Evolutionary conservation across 495 filamentous ascomycete species (phyloP).

Genomic region (Sordaria brevicollis): DNA sequence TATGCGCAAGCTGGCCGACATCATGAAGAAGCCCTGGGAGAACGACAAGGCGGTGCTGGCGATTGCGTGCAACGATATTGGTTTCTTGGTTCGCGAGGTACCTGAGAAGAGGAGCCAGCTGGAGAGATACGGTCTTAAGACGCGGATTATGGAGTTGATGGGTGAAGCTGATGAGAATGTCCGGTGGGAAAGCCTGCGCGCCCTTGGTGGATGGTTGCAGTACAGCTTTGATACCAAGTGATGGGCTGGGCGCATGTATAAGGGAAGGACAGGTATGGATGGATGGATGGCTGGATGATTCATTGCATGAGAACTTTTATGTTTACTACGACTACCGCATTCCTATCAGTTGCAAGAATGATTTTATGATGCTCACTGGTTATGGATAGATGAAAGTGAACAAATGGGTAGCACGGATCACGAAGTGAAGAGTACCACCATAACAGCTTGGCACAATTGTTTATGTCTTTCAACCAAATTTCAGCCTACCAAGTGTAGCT

Average conservation of each 20-base stretch:
- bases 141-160: slow-evolving; percentile 93
- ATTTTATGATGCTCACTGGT: neutral
- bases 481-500: no score
- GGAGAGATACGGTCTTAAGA: slow-evolving; percentile 86
- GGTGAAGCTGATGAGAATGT: slow-evolving; percentile 78
- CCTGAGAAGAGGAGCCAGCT: slow-evolving; percentile 74
- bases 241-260: neutral
- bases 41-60: slow-evolving; percentile 92
- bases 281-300: no score
- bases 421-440: neutral
- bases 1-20: slow-evolving; percentile 75
- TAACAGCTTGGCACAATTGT: no score
- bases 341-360: neutral
- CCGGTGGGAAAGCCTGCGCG: slow-evolving; percentile 88
- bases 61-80: slow-evolving; percentile 92
- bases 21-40: slow-evolving; percentile 77
- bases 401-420: no score
- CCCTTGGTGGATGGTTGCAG: slow-evolving; percentile 86
- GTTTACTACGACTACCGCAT: neutral
- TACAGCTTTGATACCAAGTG: slow-evolving; percentile 67
- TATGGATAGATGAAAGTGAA: neutral
- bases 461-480: no score
- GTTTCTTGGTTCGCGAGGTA: slow-evolving; percentile 77
- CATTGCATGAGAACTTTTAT: neutral
- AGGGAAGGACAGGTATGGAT: neutral